Percentiles rank a stretch among this genome's conserved stretches.
phyloP scores from a whole-genome alignment of 306 rosid genomes.

The Fagus sylvatica region DNA sequence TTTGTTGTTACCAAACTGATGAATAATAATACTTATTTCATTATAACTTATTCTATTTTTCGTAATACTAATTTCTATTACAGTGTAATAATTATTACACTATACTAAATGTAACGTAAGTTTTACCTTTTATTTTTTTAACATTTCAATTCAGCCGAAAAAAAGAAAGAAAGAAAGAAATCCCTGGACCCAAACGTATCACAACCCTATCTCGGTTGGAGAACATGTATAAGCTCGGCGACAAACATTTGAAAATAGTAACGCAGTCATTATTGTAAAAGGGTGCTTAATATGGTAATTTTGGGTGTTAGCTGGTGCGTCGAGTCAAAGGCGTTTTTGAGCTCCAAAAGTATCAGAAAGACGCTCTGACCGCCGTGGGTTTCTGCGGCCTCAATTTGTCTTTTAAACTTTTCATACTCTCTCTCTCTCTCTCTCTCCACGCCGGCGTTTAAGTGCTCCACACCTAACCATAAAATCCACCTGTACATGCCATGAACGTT shows the following conservation, averaged over 20 bases:
- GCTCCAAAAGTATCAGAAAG: neutral
- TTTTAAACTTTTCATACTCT: neutral
- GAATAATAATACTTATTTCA: no score
- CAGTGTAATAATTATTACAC: no score
- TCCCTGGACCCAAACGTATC: no score
- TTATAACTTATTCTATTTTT: no score
- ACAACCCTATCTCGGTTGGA: neutral
- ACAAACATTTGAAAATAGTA: neutral
- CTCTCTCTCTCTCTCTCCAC: neutral
- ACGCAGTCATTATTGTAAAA: neutral
- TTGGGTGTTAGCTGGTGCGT: neutral
- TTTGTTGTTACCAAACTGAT: no score
- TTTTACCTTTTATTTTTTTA: no score
- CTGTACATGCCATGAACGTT: constrained; percentile 1
- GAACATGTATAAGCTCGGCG: neutral
- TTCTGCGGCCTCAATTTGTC: neutral
- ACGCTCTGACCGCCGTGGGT: neutral
- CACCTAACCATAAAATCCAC: neutral
- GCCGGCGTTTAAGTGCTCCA: neutral
- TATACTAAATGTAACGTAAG: no score
- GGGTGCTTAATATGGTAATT: neutral
- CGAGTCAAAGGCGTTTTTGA: neutral
- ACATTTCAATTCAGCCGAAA: no score
- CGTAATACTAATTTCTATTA: no score
- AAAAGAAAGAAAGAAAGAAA: no score